Evolutionary conservation across 2,329 filamentous ascomycete species (phyloP).

Genomic region (Penicillium aurantiogriseum): DNA sequence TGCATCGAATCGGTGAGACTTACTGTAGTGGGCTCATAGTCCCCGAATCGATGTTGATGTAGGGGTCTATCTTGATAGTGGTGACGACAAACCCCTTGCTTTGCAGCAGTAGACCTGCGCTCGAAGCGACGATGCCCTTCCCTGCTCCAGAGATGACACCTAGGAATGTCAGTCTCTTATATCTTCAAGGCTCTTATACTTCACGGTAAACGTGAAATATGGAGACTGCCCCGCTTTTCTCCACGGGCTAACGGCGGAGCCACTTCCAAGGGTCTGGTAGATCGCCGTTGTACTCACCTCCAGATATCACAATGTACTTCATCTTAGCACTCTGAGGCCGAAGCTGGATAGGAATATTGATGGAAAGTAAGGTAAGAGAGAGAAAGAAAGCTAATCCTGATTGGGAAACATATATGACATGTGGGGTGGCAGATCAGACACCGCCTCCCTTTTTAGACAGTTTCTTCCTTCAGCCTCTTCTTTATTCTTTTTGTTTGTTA

Average conservation of each 20-base stretch:
- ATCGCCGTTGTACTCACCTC: constrained; percentile 54
- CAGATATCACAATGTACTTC: constrained; percentile 80
- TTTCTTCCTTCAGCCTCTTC: not conserved
- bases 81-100: constrained; percentile 30
- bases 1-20: constrained; percentile 1
- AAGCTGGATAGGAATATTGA: not conserved
- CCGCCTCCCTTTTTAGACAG: not conserved
- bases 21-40: constrained; percentile 52
- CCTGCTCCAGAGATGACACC: constrained; percentile 53
- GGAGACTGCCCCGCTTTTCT: constrained; percentile 2
- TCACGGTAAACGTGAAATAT: not conserved
- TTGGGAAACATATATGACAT: not conserved
- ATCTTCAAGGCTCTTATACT: not conserved
- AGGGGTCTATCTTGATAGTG: constrained; percentile 56
- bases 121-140: constrained; percentile 66
- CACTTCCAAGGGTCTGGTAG: not conserved
- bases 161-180: constrained; percentile 15
- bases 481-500: not conserved
- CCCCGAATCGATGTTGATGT: constrained; percentile 74
- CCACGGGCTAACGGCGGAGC: not conserved
- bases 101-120: constrained; percentile 32
- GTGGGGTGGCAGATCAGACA: not conserved
- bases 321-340: constrained; percentile 48
- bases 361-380: not conserved
- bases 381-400: not conserved